Evolutionary conservation across 2,329 filamentous ascomycete genomes (phyloP), one percentile per base, ranked within the genome.

Genomic region (Fusarium sp.): DNA sequence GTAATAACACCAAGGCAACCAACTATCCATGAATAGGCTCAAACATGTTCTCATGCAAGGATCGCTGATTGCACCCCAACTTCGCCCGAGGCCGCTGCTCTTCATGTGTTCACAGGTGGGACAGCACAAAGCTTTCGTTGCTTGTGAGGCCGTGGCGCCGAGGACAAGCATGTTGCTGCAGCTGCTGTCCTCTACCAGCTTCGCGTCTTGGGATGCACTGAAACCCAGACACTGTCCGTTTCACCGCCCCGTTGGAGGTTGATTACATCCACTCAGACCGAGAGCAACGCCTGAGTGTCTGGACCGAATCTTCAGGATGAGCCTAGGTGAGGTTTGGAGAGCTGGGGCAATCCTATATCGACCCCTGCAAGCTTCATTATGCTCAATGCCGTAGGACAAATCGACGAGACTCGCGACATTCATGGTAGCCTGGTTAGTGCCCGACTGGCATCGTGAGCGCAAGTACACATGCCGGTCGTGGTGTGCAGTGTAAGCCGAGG

Each of bases 401-500:
- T 47, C 8, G 25, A 52, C 30, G 27, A 54, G 25, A 54, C 30
- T 54, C 47, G 33, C 17, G 9, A 27, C 15, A 4, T 20, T 37
- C 33, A 30, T 20, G 17, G 22, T 33, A 38, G 56, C 56, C 33
- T 27, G 22, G 56, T 32, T 30, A 61, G 30, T 45, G 58, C 58
- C 40, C 32, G 6, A 30, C n/a, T 20, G 22, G 38, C 32, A 47
- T 47, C 38, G n/a, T 32, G n/a, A 40, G n/a, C 25, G n/a, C 27
- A 27, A 61, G 27, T 7, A 33, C 12, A 22, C 40, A 25, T 33
- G 58, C 40, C 58, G 40, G 40, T 15, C 27, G n/a, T 47, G n/a
- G 38, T 33, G 58, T 47, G 30, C 35, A 25, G 43, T 57, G 59
- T 45, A 45, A 57, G 58, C 25, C 57, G 62, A 70, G 52, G 59